These are phyloP conservation scores for Maudiozyma serrabonitensis DNA, from an alignment of 805 yeast species.

Conservation along the genomic window DNA sequence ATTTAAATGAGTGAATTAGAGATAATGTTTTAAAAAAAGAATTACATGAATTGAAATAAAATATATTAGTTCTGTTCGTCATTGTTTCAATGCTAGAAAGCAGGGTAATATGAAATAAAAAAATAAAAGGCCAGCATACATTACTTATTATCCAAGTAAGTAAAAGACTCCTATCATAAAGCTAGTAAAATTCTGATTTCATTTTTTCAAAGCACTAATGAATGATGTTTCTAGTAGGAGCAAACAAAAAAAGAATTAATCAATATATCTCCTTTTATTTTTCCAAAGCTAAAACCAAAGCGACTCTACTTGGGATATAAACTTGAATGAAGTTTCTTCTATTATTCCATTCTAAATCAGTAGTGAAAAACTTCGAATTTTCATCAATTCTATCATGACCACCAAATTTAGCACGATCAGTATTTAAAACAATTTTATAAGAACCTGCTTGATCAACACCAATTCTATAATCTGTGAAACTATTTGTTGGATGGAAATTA, in stretches of 20 bases:
- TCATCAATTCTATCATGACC: conserved; percentile 71
- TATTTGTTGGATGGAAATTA: conserved; percentile 81
- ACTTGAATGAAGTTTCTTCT: conserved; percentile 70
- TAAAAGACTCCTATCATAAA: no score
- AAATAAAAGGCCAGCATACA: no score
- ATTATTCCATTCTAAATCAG: conserved; percentile 70
- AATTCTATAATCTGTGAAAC: conserved; percentile 76
- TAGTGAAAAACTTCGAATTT: conserved; percentile 51
- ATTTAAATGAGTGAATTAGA: no score
- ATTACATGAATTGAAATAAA: no score
- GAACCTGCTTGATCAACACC: conserved; percentile 80
- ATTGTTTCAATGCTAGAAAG: no score
- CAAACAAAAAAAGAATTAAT: no score
- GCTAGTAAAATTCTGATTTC: neutral
- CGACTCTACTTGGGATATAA: conserved; percentile 70
- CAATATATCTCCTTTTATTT: neutral
- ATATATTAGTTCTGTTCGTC: no score
- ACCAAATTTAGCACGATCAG: conserved; percentile 64
- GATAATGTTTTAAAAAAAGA: no score
- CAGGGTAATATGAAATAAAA: neutral
- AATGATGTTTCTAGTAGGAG: no score
- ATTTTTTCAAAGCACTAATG: neutral
- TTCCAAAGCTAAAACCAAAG: conserved; percentile 44
- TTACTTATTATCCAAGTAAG: no score
- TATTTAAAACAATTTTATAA: conserved; percentile 63